These are phyloP conservation scores for Isoetes taiwanensis DNA, from an alignment of 75 land plant species.

Conservation along the genomic window DNA sequence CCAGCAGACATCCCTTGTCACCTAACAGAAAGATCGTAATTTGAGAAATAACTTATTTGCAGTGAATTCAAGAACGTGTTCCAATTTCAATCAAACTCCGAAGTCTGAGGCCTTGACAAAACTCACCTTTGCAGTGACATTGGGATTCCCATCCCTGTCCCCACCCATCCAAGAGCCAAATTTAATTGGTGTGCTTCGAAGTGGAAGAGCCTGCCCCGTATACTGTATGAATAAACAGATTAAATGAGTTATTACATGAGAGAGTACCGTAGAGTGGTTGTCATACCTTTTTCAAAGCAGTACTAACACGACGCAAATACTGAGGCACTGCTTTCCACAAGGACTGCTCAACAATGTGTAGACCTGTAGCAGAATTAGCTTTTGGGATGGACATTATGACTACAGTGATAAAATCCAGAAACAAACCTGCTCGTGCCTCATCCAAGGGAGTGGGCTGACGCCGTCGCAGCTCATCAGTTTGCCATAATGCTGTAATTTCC, in stretches of 20 bases:
- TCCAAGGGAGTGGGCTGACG: constrained; percentile 2
- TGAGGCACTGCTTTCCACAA: constrained; percentile 95
- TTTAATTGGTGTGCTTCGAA: constrained; percentile 7
- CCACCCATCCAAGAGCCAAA: constrained; percentile 32
- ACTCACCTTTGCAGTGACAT: constrained; percentile 5
- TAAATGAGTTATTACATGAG: no score
- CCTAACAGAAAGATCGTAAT: constrained; percentile 44
- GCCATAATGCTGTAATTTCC: background rate
- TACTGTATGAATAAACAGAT: no score
- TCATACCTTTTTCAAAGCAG: constrained; percentile 79
- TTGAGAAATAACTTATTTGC: no score
- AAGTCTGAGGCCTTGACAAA: no score
- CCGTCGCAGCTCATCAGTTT: constrained; percentile 3
- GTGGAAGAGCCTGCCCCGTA: constrained; percentile 45
- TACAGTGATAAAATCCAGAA: no score
- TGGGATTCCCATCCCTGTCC: constrained; percentile 26
- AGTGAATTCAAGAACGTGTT: no score
- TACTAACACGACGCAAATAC: constrained; percentile 81
- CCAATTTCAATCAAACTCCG: no score
- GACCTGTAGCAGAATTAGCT: no score
- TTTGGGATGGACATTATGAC: no score
- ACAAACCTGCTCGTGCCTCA: constrained; percentile 3
- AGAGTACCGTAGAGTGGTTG: no score
- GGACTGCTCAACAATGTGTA: constrained; percentile 87
- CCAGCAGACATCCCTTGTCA: constrained; percentile 80